Conservation (phyloP, 345 rosid species). For the Mercurialis annua region DNA sequence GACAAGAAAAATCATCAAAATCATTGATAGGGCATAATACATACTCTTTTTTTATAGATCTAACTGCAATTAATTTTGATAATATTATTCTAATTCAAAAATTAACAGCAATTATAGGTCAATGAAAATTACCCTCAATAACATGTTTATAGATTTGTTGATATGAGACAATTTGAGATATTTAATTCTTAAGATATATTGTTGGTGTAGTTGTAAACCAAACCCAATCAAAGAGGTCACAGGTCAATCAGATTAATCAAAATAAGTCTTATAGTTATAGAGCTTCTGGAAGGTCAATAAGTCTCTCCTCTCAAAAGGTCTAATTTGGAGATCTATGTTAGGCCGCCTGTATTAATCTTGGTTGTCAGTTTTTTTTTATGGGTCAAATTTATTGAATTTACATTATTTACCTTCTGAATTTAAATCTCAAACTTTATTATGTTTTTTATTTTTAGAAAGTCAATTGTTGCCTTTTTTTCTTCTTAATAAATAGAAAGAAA, state of each 20-base stretch:
- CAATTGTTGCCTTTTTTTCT: not conserved
- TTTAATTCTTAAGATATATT: not conserved
- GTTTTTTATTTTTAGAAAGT: not conserved
- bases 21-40: no score
- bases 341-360: not conserved
- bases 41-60: no score
- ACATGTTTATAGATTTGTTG: no score
- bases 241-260: not conserved
- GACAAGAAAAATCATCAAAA: no score
- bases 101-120: no score
- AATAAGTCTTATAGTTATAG: not conserved
- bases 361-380: not conserved
- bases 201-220: conserved; percentile 10
- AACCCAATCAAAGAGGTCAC: not conserved
- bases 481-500: not conserved
- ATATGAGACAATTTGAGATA: not conserved
- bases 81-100: no score
- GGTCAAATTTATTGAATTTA: no score
- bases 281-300: not conserved
- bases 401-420: no score
- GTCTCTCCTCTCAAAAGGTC: conserved; percentile 3
- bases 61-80: no score
- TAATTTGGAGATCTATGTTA: not conserved
- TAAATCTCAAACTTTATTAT: not conserved
- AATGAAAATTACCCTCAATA: no score